Conservation (phyloP, 2,329 filamentous ascomycete genomes). For the Talaromyces sp. region DNA sequence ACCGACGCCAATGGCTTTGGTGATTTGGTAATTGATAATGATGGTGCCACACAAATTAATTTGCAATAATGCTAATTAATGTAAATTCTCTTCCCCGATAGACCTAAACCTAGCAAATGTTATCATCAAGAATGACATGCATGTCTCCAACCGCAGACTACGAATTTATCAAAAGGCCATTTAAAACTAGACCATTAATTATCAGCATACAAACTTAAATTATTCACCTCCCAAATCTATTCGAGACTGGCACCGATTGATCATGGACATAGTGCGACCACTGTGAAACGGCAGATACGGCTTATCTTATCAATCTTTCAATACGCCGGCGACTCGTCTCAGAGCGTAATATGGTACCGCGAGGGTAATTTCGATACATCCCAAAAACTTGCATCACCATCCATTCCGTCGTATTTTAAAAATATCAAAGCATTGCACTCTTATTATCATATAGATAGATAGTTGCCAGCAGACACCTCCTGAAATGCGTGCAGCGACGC, state of each 20-base stretch:
- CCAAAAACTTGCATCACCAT: neutral
- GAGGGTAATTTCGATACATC: neutral
- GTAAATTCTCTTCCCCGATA: neutral
- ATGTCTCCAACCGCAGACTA: neutral
- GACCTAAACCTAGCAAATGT: neutral
- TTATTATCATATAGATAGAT: too few relatives aligned
- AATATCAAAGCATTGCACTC: neutral
- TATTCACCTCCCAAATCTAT: neutral
- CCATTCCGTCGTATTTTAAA: neutral
- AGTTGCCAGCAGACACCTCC: neutral
- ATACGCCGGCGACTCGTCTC: neutral
- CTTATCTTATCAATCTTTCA: neutral
- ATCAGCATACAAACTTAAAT: too few relatives aligned
- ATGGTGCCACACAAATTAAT: neutral
- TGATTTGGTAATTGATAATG: neutral
- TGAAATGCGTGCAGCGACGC: neutral
- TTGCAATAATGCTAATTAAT: neutral
- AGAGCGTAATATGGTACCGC: neutral
- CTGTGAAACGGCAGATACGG: neutral
- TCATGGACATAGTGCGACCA: neutral
- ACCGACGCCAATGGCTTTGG: neutral
- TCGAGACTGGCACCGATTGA: neutral
- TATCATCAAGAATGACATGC: neutral
- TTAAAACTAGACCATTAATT: too few relatives aligned
- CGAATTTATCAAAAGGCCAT: too few relatives aligned